Evolutionary conservation across 23 red algal genomes (phyloP).

Genomic region (Gracilariopsis chorda): DNA sequence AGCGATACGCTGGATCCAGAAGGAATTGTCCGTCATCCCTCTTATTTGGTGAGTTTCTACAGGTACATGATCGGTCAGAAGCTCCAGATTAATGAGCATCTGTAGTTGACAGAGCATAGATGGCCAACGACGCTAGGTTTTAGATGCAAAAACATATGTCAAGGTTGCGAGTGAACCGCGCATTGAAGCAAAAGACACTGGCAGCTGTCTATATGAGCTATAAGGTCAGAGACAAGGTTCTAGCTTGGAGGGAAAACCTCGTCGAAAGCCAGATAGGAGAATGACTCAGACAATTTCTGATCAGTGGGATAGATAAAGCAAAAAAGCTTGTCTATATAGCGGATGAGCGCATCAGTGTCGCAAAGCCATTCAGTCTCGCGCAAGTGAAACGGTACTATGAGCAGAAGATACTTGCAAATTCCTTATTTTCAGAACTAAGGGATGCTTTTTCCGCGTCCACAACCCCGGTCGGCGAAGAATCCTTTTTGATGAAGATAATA

Average conservation of each 20-base stretch:
- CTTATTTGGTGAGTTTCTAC: constrained; percentile 13
- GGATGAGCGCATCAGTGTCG: background rate
- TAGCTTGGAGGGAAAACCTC: constrained; percentile 56
- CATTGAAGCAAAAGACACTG: background rate
- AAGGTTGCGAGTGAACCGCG: constrained; percentile 1
- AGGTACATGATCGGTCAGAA: background rate
- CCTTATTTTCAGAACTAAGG: constrained; percentile 1
- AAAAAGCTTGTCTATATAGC: constrained; percentile 37
- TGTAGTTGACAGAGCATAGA: background rate
- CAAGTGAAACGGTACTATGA: constrained; percentile 38
- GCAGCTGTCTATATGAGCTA: background rate
- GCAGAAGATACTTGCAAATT: background rate
- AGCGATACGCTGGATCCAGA: constrained; percentile 16
- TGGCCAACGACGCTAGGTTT: background rate
- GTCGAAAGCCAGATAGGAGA: constrained; percentile 29
- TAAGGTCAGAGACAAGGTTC: constrained; percentile 10
- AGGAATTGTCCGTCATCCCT: background rate
- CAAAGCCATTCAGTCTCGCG: constrained; percentile 10
- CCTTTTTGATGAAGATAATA: constrained; percentile 7
- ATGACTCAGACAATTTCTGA: constrained; percentile 29
- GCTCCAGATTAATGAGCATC: background rate
- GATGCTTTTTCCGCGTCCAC: background rate
- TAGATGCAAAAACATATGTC: background rate
- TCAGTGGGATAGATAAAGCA: background rate
- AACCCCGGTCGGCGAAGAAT: background rate